Evolutionary conservation across 805 yeast species (phyloP).

Genomic region (Maudiozyma bulderi): DNA sequence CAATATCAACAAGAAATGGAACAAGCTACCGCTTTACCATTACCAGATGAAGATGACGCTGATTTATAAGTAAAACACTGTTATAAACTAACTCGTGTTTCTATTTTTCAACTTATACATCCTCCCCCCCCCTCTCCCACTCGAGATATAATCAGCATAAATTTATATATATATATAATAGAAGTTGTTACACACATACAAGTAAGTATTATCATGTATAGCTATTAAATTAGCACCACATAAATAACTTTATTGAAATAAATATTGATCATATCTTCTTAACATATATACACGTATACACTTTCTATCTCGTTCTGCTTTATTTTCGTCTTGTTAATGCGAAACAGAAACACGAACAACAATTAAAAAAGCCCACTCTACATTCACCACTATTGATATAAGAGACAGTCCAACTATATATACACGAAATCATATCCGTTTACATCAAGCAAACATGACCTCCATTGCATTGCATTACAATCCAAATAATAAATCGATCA

Average conservation of each 20-base stretch:
- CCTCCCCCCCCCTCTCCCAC: background rate
- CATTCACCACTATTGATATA: too few species aligned
- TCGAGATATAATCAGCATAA: background rate
- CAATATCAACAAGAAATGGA: slow-evolving; percentile 99
- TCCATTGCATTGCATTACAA: slow-evolving; percentile 14
- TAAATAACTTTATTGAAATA: too few species aligned
- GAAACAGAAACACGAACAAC: too few species aligned
- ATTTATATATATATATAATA: background rate
- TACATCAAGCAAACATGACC: background rate
- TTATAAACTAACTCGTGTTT: background rate
- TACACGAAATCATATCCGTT: too few species aligned
- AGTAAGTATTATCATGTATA: too few species aligned
- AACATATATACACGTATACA: too few species aligned
- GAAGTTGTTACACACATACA: background rate
- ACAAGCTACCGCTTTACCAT: slow-evolving; percentile 98
- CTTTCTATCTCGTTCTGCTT: too few species aligned
- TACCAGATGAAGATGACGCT: slow-evolving; percentile 99
- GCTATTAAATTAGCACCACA: too few species aligned
- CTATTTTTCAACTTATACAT: background rate
- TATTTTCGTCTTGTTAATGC: too few species aligned
- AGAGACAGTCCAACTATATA: too few species aligned
- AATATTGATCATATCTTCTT: too few species aligned
- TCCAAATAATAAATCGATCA: slow-evolving; percentile 20
- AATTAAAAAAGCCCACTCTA: too few species aligned
- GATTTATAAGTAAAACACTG: slow-evolving; percentile 56